Conservation (phyloP, 2,329 filamentous ascomycete species). For the Setomelanomma holmii region DNA sequence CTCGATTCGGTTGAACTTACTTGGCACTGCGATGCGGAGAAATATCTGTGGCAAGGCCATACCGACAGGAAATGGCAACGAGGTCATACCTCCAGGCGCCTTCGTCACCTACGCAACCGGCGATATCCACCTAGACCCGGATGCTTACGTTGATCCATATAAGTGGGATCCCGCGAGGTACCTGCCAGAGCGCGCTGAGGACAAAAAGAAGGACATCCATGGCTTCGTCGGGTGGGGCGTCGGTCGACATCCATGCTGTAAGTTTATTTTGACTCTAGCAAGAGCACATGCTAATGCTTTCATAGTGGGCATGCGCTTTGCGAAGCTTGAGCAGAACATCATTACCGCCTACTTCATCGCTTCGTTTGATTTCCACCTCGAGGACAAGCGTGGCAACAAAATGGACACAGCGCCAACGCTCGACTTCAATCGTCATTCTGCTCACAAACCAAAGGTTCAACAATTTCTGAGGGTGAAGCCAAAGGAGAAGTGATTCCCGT, state of each 20-base stretch:
- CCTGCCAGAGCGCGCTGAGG: constrained; percentile 56
- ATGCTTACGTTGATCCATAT: constrained; percentile 57
- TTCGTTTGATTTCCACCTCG: constrained; percentile 56
- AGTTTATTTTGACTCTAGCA: constrained; percentile 10
- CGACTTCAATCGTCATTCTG: constrained; percentile 49
- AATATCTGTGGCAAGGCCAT: constrained; percentile 58
- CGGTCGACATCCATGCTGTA: constrained; percentile 53
- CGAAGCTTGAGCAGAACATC: constrained; percentile 61
- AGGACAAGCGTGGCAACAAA: constrained; percentile 50
- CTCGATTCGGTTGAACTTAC: constrained; percentile 59
- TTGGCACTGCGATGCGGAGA: constrained; percentile 60
- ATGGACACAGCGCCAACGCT: constrained; percentile 37
- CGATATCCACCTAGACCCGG: constrained; percentile 59
- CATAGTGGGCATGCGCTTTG: constrained; percentile 52
- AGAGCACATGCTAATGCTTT: constrained; percentile 14
- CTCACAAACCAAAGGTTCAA: constrained; percentile 49
- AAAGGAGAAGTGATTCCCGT: constrained; percentile 19
- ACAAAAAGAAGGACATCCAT: constrained; percentile 49
- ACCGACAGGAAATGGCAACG: constrained; percentile 51
- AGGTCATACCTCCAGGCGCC: constrained; percentile 59
- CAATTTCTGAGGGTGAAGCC: constrained; percentile 51
- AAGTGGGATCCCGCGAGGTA: constrained; percentile 61
- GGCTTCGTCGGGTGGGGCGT: constrained; percentile 49
- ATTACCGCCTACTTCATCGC: constrained; percentile 59
- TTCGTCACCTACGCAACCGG: constrained; percentile 56